Conservation (phyloP, 257 asterid species). For the Plantago elongata region DNA sequence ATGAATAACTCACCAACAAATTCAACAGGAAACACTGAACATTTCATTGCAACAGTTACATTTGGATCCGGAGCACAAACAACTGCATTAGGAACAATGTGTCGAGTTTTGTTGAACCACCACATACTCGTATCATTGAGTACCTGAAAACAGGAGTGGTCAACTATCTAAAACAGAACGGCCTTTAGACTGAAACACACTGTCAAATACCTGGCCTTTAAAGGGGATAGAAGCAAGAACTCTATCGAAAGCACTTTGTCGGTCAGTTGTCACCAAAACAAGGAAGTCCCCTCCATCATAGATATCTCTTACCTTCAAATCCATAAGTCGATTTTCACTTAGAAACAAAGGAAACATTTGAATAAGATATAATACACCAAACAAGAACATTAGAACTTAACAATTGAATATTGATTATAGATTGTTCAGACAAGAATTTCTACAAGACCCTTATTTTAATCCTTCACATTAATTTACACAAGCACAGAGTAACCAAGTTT, state of each 20-base stretch:
- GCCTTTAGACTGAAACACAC: background rate
- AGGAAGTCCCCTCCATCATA: constrained; percentile 83
- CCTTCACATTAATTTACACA: no score
- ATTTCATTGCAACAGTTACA: constrained; percentile 93
- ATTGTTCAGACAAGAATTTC: background rate
- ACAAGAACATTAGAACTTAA: background rate
- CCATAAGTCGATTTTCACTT: no score
- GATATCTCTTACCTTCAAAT: constrained; percentile 79
- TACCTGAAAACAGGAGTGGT: constrained; percentile 41
- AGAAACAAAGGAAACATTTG: no score
- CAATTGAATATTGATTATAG: background rate
- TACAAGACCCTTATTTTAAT: no score
- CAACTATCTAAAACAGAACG: constrained; percentile 5
- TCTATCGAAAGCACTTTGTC: constrained; percentile 95
- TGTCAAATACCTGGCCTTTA: constrained; percentile 70
- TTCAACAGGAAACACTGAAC: constrained; percentile 90
- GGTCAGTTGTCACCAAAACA: constrained; percentile 82
- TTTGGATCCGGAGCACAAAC: constrained; percentile 76
- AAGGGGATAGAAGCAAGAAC: constrained; percentile 94
- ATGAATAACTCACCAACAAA: constrained; percentile 71
- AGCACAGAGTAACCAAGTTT: no score
- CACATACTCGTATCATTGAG: constrained; percentile 92
- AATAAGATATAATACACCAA: no score
- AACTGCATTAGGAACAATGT: constrained; percentile 81
- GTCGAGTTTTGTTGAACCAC: constrained; percentile 83